Evolutionary conservation across 2,329 filamentous ascomycete genomes (phyloP), one percentile per base, ranked within the genome.

Genomic region (Boeremia lycopersici): DNA sequence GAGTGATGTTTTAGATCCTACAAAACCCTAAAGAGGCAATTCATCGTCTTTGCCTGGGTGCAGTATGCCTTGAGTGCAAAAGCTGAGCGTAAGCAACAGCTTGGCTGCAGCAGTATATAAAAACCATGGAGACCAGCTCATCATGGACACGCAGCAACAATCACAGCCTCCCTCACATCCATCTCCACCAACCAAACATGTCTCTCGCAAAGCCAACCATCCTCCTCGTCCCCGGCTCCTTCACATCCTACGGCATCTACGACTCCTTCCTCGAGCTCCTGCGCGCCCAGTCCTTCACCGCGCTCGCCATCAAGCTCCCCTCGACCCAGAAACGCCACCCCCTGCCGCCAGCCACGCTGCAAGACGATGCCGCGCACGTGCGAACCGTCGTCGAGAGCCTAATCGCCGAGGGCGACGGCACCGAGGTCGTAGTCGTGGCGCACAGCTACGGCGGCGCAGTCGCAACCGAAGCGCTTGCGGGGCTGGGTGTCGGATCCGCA

Each of bases 331-430:
- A 62, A 52, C 50, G 59, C 3, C 19, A 47, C 36, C 59, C 55
- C 1, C 57, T 51, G 4, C 35, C 46, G 8, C 62, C 62, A 0
- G 61, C 66, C 0, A 64, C 56, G 10, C 60, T 67, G 56, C 23
- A 47, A 2, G 67, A 68, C 34, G 73, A 76, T 47, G 72, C 69
- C 0, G 53, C 56, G 29, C 56, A 63, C 10, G 69, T 76, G 15
- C 62, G 57, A 3, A 44, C 47, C 7, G 62, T 53, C 0, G 61
- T 61, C 5, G 57, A 63, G 12, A 43, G 47, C 3, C 38, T 73
- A 0, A 48, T 67, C 12, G 62, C 63, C 2, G 53, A 71, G 39
- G 70, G 64, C 11, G 51, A 41, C 1, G 51, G 46, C 0, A 72
- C 70, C 33, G 68, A 76, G 19, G 62, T 76, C 4, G 58, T 76